Evolutionary conservation across 139 green algal species (phyloP).

Genomic region (Microglena sp.): DNA sequence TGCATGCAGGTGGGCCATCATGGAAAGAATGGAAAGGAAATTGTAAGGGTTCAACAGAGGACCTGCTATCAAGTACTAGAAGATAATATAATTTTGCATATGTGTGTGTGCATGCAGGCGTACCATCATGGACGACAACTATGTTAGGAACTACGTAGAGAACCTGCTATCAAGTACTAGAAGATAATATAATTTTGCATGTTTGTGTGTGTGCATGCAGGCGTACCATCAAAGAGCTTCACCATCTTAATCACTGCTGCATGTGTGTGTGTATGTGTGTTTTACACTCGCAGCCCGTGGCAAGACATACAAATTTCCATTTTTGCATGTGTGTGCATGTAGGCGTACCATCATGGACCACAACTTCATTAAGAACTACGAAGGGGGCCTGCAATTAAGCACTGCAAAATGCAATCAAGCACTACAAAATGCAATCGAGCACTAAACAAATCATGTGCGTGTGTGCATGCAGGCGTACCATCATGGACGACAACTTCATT

Average conservation of each 20-base stretch:
- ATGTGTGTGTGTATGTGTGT: background rate
- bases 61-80: too few species aligned
- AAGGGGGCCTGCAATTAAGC: conserved; percentile 92
- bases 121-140: conserved; percentile 92
- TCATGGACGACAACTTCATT: conserved; percentile 97
- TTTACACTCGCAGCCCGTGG: too few species aligned
- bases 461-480: conserved; percentile 66
- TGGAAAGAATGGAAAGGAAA: conserved; percentile 88
- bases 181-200: too few species aligned
- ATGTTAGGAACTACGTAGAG: conserved; percentile 92
- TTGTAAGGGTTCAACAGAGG: conserved; percentile 90
- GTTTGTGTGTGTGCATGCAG: background rate
- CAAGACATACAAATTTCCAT: too few species aligned
- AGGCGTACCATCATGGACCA: conserved; percentile 90
- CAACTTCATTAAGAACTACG: conserved; percentile 90
- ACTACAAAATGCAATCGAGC: too few species aligned
- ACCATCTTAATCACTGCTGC: background rate
- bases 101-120: conserved; percentile 31
- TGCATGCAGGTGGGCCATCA: conserved; percentile 59
- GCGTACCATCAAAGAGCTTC: background rate
- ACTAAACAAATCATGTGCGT: too few species aligned
- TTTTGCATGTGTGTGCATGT: background rate
- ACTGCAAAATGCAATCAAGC: too few species aligned
- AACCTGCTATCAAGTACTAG: conserved; percentile 66
- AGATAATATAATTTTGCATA: too few species aligned